A percentile compares a stretch with the other conserved stretches of the same genome.
These are phyloP conservation scores for Psidium guajava DNA, from an alignment of 345 rosid genomes.

Conservation along the genomic window DNA sequence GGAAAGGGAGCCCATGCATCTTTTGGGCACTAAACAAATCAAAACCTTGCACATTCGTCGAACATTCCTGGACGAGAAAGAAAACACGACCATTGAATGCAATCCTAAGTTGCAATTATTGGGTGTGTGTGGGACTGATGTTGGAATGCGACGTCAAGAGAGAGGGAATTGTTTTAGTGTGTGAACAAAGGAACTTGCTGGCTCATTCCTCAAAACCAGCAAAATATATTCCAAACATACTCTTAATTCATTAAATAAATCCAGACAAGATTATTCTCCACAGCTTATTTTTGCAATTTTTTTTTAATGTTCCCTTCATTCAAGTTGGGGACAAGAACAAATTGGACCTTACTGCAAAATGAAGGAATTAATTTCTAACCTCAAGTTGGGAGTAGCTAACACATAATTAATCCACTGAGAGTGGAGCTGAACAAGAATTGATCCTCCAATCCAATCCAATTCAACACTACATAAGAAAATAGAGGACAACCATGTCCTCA, in stretches of 20 bases:
- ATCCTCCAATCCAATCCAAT: neutral
- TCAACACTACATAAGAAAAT: neutral
- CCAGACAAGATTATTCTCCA: neutral
- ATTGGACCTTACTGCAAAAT: neutral
- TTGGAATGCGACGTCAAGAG: conserved; percentile 4
- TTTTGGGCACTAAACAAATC: neutral
- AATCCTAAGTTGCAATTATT: conserved; percentile 20
- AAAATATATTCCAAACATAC: conserved; percentile 12
- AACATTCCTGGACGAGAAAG: conserved; percentile 2
- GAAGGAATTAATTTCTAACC: neutral
- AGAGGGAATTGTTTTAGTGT: neutral
- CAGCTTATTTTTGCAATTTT: neutral
- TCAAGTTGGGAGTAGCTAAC: neutral
- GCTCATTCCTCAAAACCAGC: conserved; percentile 2
- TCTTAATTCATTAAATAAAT: conserved; percentile 14
- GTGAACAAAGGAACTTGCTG: neutral
- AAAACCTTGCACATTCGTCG: neutral
- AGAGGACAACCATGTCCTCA: neutral
- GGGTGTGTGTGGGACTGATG: conserved; percentile 8
- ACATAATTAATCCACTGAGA: neutral
- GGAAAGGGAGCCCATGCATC: neutral
- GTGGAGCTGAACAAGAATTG: neutral
- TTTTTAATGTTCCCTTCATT: neutral
- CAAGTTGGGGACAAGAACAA: neutral
- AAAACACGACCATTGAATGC: conserved; percentile 3